phyloP scores from a whole-genome alignment of 2,329 filamentous ascomycete species.

The Colletotrichum chlorophyti region DNA sequence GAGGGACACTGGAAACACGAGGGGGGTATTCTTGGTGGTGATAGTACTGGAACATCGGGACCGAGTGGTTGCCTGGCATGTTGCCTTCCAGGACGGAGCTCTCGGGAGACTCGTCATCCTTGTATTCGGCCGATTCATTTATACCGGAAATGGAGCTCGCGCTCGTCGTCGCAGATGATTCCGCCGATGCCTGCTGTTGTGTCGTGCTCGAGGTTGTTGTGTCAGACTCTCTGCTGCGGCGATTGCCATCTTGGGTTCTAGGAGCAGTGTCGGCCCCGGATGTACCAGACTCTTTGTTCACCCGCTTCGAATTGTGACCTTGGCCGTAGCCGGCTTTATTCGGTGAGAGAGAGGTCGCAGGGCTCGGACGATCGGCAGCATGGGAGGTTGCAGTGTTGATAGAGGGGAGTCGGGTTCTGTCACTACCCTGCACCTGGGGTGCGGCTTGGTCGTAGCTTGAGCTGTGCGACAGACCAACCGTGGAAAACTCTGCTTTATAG shows the following conservation, averaged over 20 bases:
- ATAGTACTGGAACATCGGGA: constrained; percentile 69
- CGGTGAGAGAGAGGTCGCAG: constrained; percentile 1
- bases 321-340: constrained; percentile 10
- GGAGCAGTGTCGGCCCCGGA: constrained; percentile 40
- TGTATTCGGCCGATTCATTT: constrained; percentile 54
- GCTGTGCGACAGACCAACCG: constrained; percentile 41
- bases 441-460: constrained; percentile 15
- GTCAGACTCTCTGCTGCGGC: constrained; percentile 61
- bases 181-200: constrained; percentile 55
- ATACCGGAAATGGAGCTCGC: constrained; percentile 61
- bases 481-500: constrained; percentile 33
- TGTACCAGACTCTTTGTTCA: constrained; percentile 36
- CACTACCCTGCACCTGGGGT: constrained; percentile 20
- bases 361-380: constrained; percentile 2
- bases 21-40: constrained; percentile 59
- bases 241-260: constrained; percentile 45
- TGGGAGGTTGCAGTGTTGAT: constrained; percentile 19
- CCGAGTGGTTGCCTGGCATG: constrained; percentile 47
- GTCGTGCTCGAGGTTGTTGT: constrained; percentile 53
- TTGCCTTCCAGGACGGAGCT: constrained; percentile 58
- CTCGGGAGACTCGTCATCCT: constrained; percentile 53
- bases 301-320: not conserved
- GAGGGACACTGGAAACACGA: constrained; percentile 49
- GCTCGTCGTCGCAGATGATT: constrained; percentile 62
- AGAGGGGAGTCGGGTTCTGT: constrained; percentile 15